Evolutionary conservation across 352 stramenopile genomes (phyloP), one percentile per base, ranked within the genome.

Genomic region (Albugo laibachii): DNA sequence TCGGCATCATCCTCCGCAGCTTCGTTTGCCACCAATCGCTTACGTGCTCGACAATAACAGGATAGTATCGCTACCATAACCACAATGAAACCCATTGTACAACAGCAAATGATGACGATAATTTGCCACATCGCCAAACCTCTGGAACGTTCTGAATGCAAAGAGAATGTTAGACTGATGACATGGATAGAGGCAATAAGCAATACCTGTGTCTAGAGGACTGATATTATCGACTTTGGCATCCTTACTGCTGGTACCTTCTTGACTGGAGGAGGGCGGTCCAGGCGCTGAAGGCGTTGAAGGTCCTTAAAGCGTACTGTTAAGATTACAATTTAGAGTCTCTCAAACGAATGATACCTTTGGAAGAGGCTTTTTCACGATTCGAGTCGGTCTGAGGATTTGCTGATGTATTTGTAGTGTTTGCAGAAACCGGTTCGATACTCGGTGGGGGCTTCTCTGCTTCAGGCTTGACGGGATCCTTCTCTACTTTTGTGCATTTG

Each of bases 81-180:
- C 18, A 77, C 65, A 11, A 55, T 60, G 42, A 77, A 77, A 16
- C 70, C 56, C 41, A 77, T 49, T 49, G 63, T 55, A 5, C 56
- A 61, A 43, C 57, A 77, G 56, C 63, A 77, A 48, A 77, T 77
- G 49, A 77, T 77, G 12, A 77, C 46, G 36, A 59, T 59, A 43
- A 77, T 73, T 42, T 77, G 65, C 65, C 65, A 77, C 44, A 56
- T 71, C 35, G 61, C 50, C 27, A 77, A 52, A 5, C 62, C 55
- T 19, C 56, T 47, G 27, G 57, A 48, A 42, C 50, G 66, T 20
- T 13, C 34, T 16, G 40, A 13, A 35, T 11, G 51, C 51, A 45
- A 19, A 14, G 54, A 45, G 16, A 34, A 48, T 11, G 15, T 36
- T 24, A 36, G 14, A 53, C 11, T 49, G 27, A 43, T 43, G 13